Conservation (phyloP, 108 stramenopile genomes). For the Poteriospumella lacustris region DNA sequence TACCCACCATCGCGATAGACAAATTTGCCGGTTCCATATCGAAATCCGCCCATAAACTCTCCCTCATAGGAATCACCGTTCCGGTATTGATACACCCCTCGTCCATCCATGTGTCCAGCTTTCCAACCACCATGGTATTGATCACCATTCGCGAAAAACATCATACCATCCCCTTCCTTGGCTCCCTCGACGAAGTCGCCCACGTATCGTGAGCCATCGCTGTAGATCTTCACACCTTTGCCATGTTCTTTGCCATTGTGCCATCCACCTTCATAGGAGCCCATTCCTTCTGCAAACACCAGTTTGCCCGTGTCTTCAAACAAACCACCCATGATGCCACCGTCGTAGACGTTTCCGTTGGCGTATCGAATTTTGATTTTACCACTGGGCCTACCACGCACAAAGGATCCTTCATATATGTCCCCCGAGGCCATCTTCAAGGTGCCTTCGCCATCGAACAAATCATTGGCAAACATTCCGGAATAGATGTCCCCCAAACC, state of each 20-base stretch:
- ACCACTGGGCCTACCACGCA: neutral
- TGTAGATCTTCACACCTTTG: neutral
- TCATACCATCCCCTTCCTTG: constrained; percentile 47
- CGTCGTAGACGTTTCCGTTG: neutral
- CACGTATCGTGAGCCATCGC: neutral
- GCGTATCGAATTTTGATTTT: neutral
- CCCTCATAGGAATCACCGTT: constrained; percentile 49
- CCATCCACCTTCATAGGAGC: neutral
- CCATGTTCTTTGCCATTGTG: neutral
- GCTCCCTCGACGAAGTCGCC: constrained; percentile 33
- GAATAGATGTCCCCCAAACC: neutral
- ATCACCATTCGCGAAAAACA: constrained; percentile 54
- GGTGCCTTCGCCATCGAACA: neutral
- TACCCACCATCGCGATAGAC: constrained; percentile 46
- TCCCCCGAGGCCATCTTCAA: neutral
- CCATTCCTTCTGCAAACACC: neutral
- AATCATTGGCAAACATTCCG: neutral
- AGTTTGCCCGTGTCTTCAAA: neutral
- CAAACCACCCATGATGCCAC: neutral
- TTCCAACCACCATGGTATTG: constrained; percentile 49
- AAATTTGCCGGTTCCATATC: constrained; percentile 43
- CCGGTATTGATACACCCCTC: constrained; percentile 47
- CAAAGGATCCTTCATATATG: neutral
- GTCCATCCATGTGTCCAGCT: constrained; percentile 26
- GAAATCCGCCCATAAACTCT: constrained; percentile 38